These are phyloP conservation scores for Rhizoclosmatium globosum DNA, from an alignment of 192 early-diverging fungal genomes.

Conservation along the genomic window DNA sequence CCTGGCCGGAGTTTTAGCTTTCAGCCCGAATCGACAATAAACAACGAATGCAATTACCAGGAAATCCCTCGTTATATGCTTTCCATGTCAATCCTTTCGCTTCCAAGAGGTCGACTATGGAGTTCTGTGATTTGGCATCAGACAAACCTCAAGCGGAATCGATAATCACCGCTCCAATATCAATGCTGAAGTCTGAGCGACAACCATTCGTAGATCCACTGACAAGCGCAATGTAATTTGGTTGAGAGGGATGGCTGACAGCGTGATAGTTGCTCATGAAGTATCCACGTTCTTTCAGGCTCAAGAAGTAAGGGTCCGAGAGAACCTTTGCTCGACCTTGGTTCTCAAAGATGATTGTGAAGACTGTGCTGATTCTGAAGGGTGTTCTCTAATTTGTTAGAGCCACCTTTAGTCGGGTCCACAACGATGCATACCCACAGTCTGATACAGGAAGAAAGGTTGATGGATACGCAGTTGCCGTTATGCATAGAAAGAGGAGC, in stretches of 20 bases:
- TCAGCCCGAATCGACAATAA: too few species aligned
- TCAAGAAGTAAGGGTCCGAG: slow-evolving; percentile 15
- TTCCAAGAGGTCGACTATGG: slow-evolving; percentile 42
- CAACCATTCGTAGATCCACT: slow-evolving; percentile 34
- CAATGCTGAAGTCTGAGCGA: background rate
- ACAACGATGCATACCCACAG: too few species aligned
- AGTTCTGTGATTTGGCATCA: background rate
- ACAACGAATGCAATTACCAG: slow-evolving; percentile 28
- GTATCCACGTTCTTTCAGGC: slow-evolving; percentile 7
- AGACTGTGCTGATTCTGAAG: background rate
- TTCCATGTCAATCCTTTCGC: slow-evolving; percentile 40
- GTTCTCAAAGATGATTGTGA: slow-evolving; percentile 32
- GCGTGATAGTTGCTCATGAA: slow-evolving; percentile 22
- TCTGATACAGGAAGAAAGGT: too few species aligned
- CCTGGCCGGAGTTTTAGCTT: slow-evolving; percentile 30
- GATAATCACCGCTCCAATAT: background rate
- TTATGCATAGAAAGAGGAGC: too few species aligned
- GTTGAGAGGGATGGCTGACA: slow-evolving; percentile 49
- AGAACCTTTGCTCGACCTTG: background rate
- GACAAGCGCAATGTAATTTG: slow-evolving; percentile 65
- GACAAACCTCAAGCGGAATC: too few species aligned
- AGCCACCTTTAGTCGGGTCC: too few species aligned
- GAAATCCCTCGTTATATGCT: slow-evolving; percentile 30
- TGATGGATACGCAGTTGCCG: too few species aligned
- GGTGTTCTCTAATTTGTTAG: too few species aligned